Evolutionary conservation across 768 basidiomycete species (phyloP).

Genomic region (Leccinum broughii): DNA sequence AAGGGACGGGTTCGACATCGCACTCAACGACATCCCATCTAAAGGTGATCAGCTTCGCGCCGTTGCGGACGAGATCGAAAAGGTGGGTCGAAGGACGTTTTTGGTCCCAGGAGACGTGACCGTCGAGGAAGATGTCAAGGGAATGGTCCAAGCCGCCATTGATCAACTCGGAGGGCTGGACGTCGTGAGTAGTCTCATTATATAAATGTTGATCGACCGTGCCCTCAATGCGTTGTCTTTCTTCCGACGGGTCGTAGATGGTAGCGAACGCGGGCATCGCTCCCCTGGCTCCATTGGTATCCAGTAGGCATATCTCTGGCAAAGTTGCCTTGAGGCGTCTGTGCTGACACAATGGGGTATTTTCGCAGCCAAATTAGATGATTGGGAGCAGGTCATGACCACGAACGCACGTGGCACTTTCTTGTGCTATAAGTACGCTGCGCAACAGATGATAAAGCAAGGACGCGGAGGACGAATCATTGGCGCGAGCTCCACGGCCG

Average conservation of each 20-base stretch:
- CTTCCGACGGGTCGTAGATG: constrained; percentile 6
- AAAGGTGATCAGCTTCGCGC: constrained; percentile 10
- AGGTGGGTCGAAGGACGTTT: constrained; percentile 12
- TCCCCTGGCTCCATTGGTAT: neutral
- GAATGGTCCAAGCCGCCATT: neutral
- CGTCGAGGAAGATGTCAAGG: constrained; percentile 4
- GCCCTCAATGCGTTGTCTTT: too few species aligned
- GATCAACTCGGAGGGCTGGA: constrained; percentile 5
- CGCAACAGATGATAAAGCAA: neutral
- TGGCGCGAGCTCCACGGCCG: neutral
- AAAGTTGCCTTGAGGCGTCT: neutral
- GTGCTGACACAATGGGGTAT: neutral
- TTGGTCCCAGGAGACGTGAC: constrained; percentile 16
- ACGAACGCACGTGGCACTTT: neutral
- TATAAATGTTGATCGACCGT: neutral
- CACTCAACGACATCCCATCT: constrained; percentile 27
- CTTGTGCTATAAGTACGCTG: neutral
- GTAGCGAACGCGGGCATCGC: constrained; percentile 14
- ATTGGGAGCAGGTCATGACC: neutral
- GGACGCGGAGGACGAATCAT: neutral
- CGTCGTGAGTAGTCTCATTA: constrained; percentile 2
- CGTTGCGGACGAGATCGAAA: constrained; percentile 12
- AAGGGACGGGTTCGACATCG: constrained; percentile 27
- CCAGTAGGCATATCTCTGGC: neutral
- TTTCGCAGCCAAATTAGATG: neutral